Evolutionary conservation across 306 rosid species (phyloP).

Genomic region (Sphenostylis stenocarpa): DNA sequence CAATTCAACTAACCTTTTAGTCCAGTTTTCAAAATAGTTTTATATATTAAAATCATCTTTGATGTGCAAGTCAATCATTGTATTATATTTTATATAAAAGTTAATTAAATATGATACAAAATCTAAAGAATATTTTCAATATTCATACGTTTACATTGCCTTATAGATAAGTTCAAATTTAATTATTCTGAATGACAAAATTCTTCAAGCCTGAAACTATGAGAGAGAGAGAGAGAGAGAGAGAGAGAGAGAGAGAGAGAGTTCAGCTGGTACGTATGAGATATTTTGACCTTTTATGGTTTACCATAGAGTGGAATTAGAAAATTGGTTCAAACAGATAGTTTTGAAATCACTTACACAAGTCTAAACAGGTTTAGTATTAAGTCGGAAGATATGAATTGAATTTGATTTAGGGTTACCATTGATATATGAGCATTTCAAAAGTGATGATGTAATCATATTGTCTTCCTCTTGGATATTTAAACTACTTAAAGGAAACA

Average conservation of each 20-base stretch:
- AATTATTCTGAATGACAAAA: slow-evolving; percentile 18
- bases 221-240: too few species aligned
- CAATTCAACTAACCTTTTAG: too few species aligned
- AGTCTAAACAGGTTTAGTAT: background rate
- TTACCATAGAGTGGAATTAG: background rate
- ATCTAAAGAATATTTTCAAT: background rate
- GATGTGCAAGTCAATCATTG: background rate
- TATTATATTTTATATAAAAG: background rate
- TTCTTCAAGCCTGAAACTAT: background rate
- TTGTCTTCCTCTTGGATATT: background rate
- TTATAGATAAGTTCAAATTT: slow-evolving; percentile 30
- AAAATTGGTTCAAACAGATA: too few species aligned
- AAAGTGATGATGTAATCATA: background rate
- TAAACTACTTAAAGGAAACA: background rate
- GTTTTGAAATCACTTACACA: background rate
- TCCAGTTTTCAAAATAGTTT: too few species aligned
- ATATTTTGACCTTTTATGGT: slow-evolving; percentile 5
- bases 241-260: too few species aligned
- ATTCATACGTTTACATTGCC: background rate
- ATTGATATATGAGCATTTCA: background rate
- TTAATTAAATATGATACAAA: background rate
- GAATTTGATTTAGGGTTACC: background rate
- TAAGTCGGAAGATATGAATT: background rate
- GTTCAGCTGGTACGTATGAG: too few species aligned
- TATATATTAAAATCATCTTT: too few species aligned